Percentiles rank a stretch among this genome's conserved stretches.
These are phyloP conservation scores for Solanum sejunctum DNA, from an alignment of 257 asterid species.

Conservation along the genomic window DNA sequence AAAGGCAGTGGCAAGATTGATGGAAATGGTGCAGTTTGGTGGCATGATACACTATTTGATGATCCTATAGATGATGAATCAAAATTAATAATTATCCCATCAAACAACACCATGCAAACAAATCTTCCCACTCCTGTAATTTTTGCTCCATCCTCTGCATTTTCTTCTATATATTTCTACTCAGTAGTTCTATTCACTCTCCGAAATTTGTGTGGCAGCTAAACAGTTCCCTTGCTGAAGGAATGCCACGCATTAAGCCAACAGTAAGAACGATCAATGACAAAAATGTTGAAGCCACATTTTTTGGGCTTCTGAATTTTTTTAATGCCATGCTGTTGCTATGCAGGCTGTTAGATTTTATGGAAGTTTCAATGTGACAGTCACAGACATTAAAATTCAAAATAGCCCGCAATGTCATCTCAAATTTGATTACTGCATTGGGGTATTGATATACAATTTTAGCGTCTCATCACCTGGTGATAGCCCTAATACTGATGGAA, in stretches of 20 bases:
- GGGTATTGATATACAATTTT: conserved; percentile 61
- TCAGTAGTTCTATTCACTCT: not conserved
- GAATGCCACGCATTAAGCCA: conserved; percentile 69
- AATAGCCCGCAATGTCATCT: conserved; percentile 84
- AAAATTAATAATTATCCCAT: conserved; percentile 40
- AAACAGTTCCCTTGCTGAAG: conserved; percentile 27
- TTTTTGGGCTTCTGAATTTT: not conserved
- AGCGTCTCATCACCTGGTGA: conserved; percentile 62
- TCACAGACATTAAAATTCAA: conserved; percentile 62
- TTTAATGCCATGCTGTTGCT: not conserved
- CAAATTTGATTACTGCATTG: conserved; percentile 68
- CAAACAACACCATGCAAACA: conserved; percentile 24
- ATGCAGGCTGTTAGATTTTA: conserved; percentile 73
- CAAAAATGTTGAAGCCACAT: not conserved
- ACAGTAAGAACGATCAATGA: conserved; percentile 38
- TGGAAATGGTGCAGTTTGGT: conserved; percentile 88
- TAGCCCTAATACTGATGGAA: conserved; percentile 90
- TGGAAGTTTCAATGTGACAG: conserved; percentile 68
- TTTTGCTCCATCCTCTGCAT: not conserved
- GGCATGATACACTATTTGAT: conserved; percentile 46
- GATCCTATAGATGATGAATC: conserved; percentile 66
- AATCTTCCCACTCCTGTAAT: conserved; percentile 44
- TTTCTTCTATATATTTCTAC: not conserved
- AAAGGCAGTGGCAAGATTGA: conserved; percentile 67
- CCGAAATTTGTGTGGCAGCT: conserved; percentile 24